These are phyloP conservation scores for Suhomyces atakaporum DNA, from an alignment of 1,139 yeast species.

Conservation along the genomic window DNA sequence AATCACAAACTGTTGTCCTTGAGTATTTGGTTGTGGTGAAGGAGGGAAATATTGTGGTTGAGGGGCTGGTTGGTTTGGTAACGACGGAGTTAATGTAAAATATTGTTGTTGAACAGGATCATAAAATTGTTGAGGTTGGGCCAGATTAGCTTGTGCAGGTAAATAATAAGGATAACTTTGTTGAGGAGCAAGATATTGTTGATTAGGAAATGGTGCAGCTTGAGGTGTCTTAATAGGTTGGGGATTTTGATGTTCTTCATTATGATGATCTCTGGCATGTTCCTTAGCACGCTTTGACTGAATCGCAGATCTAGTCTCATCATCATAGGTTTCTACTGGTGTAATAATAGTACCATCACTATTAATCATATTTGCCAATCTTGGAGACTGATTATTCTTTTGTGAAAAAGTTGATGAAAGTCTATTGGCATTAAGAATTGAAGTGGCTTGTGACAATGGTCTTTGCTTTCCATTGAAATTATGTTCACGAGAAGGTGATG, in stretches of 20 bases:
- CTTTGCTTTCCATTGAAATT: constrained; percentile 15
- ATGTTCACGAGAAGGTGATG: constrained; percentile 17
- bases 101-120: constrained; percentile 52
- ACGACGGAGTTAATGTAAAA: constrained; percentile 42
- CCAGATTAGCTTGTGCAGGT: constrained; percentile 16
- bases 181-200: constrained; percentile 17
- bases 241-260: constrained; percentile 8
- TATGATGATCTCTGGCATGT: neutral
- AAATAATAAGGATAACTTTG: constrained; percentile 18
- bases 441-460: constrained; percentile 29
- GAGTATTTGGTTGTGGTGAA: constrained; percentile 31
- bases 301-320: constrained; percentile 7
- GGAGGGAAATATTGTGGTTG: constrained; percentile 45
- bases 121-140: constrained; percentile 44
- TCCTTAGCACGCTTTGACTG: constrained; percentile 2
- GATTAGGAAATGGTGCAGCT: constrained; percentile 8
- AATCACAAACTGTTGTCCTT: constrained; percentile 15
- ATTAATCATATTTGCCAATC: constrained; percentile 46
- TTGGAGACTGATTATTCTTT: constrained; percentile 37
- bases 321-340: constrained; percentile 36
- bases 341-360: constrained; percentile 52
- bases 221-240: constrained; percentile 8
- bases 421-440: constrained; percentile 29
- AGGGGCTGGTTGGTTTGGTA: constrained; percentile 17
- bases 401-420: constrained; percentile 43